A percentile compares a stretch with the other conserved stretches of the same genome.
Evolutionary conservation across 2,329 filamentous ascomycete genomes (phyloP).

Genomic region (Phialophora chinensis): DNA sequence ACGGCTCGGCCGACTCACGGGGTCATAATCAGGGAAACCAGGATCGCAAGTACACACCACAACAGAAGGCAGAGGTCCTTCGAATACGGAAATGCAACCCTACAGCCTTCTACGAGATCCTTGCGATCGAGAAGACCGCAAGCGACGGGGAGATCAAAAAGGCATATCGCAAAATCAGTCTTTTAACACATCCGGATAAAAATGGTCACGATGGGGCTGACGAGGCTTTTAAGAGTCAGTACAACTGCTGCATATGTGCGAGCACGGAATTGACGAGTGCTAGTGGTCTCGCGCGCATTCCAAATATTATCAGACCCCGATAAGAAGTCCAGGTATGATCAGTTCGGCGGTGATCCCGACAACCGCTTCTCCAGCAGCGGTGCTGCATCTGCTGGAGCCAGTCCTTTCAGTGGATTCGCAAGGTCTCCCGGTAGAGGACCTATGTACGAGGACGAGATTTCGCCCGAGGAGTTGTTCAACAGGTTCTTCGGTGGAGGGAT

Average conservation of each 20-base stretch:
- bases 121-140: constrained; percentile 71
- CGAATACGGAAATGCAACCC: constrained; percentile 82
- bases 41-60: constrained; percentile 73
- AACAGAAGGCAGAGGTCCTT: constrained; percentile 90
- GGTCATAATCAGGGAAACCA: constrained; percentile 59
- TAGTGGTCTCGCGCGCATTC: constrained; percentile 89
- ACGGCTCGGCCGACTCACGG: constrained; percentile 51
- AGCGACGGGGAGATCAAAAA: constrained; percentile 93
- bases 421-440: constrained; percentile 55
- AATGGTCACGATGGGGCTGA: constrained; percentile 95
- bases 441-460: constrained; percentile 89
- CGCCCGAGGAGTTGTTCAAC: constrained; percentile 94
- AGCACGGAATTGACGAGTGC: constrained; percentile 21
- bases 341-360: constrained; percentile 90
- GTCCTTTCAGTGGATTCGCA: constrained; percentile 57
- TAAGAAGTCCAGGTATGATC: constrained; percentile 87
- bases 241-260: not conserved
- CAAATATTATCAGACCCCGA: constrained; percentile 91
- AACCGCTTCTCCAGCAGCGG: constrained; percentile 72
- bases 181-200: constrained; percentile 98
- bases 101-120: constrained; percentile 95
- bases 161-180: constrained; percentile 90
- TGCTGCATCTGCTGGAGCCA: constrained; percentile 48
- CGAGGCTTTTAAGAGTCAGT: constrained; percentile 90
- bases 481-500: constrained; percentile 85